Evolutionary conservation across 2,329 filamentous ascomycete genomes (phyloP).

Genomic region (Blastomyces silverae): DNA sequence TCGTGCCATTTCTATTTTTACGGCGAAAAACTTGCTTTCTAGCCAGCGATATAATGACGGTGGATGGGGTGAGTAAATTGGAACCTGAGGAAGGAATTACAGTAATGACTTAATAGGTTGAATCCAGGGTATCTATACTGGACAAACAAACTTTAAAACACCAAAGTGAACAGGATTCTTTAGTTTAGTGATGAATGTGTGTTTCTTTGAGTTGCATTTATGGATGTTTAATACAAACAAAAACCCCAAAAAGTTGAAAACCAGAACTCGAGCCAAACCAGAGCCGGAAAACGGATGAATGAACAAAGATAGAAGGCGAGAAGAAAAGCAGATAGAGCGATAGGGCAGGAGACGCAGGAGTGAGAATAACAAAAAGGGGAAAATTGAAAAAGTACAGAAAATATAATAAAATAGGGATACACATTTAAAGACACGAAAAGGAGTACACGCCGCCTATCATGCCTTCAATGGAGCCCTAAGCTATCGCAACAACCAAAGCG

Average conservation of each 20-base stretch:
- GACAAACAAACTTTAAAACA: not conserved
- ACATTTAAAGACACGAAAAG: not conserved
- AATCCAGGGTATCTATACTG: not conserved
- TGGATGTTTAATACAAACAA: not conserved
- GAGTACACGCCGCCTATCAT: not conserved
- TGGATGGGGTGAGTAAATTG: not conserved
- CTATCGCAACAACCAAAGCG: not conserved
- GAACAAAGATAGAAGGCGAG: not conserved
- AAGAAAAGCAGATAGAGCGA: not conserved
- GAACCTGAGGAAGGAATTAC: not conserved
- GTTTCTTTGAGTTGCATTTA: not conserved
- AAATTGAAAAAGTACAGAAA: not conserved
- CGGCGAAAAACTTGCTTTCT: not conserved
- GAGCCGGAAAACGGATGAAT: not conserved
- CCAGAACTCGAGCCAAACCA: not conserved
- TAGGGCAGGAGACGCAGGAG: not conserved
- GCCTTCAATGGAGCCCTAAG: not conserved
- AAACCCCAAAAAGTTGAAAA: not conserved
- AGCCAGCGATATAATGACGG: not conserved
- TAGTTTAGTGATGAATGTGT: not conserved
- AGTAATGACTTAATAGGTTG: not conserved
- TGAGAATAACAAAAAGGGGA: not conserved
- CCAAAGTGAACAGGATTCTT: not conserved
- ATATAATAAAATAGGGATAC: constrained; percentile 4
- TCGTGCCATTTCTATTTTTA: not conserved